Percentiles rank a stretch among this genome's conserved stretches.
These are phyloP conservation scores for Endogone sp. DNA, from an alignment of 192 early-diverging fungal genomes.

Conservation along the genomic window DNA sequence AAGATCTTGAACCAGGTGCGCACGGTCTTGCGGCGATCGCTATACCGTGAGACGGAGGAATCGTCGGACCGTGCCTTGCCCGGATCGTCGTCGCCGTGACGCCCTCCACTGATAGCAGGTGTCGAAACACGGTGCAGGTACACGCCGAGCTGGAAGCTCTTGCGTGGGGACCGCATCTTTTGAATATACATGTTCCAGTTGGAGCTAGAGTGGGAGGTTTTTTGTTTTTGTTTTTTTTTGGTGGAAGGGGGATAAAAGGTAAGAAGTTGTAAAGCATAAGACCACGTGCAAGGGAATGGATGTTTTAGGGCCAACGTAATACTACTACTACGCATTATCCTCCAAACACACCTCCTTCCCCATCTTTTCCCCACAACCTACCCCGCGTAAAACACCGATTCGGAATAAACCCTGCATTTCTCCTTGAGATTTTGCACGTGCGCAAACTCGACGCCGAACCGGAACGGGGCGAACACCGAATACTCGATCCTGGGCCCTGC, in stretches of 20 bases:
- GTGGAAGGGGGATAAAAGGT: too few species aligned
- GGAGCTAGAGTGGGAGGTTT: conserved; percentile 33
- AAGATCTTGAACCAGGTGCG: conserved; percentile 57
- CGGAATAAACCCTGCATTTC: conserved; percentile 35
- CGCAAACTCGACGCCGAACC: conserved; percentile 46
- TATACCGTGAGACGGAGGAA: conserved; percentile 32
- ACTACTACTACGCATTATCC: too few species aligned
- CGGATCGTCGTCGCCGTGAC: background rate
- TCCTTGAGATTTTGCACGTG: conserved; percentile 33
- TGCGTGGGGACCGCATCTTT: conserved; percentile 37
- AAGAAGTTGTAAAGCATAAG: too few species aligned
- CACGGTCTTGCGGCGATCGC: conserved; percentile 39
- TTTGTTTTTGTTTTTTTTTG: background rate
- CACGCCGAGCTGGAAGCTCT: conserved; percentile 41
- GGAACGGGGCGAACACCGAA: conserved; percentile 44
- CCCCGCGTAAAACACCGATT: conserved; percentile 51
- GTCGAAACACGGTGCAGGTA: conserved; percentile 47
- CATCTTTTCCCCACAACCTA: conserved; percentile 13
- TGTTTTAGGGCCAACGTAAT: too few species aligned
- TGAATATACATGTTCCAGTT: conserved; percentile 57
- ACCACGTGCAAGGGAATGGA: too few species aligned
- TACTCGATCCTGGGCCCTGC: background rate
- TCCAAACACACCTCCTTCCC: background rate
- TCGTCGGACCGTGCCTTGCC: background rate
- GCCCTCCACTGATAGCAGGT: conserved; percentile 1